Evolutionary conservation across 2,329 filamentous ascomycete species (phyloP).

Genomic region (Fusarium heterosporum): DNA sequence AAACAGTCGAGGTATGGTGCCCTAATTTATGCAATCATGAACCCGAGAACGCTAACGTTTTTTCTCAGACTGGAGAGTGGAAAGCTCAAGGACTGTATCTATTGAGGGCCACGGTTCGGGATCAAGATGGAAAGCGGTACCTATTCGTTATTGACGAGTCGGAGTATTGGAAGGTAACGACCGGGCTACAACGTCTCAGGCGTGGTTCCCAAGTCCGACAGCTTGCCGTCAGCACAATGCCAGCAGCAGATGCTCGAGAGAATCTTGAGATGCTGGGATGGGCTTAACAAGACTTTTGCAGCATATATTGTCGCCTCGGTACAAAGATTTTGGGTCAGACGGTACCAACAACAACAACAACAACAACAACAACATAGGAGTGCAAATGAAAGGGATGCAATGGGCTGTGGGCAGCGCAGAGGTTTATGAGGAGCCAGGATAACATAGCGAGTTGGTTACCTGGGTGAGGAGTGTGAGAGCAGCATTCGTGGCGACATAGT

Average conservation of each 20-base stretch:
- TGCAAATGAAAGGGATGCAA: constrained; percentile 22
- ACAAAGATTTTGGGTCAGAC: constrained; percentile 44
- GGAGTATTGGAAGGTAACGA: constrained; percentile 75
- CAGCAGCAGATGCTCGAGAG: constrained; percentile 63
- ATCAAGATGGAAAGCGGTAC: constrained; percentile 75
- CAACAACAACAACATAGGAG: constrained; percentile 18
- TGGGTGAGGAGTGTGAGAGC: constrained; percentile 38
- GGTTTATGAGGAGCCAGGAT: constrained; percentile 36
- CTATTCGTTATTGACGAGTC: constrained; percentile 73
- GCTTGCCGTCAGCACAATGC: constrained; percentile 69
- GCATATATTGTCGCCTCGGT: constrained; percentile 40
- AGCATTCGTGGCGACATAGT: constrained; percentile 46
- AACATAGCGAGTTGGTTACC: constrained; percentile 21
- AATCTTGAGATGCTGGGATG: constrained; percentile 71
- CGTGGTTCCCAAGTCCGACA: constrained; percentile 70
- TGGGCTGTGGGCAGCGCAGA: constrained; percentile 20
- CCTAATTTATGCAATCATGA: constrained; percentile 63
- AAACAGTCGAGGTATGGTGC: constrained; percentile 89
- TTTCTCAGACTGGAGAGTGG: constrained; percentile 64
- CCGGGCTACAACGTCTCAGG: constrained; percentile 70
- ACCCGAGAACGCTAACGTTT: constrained; percentile 58
- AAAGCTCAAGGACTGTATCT: constrained; percentile 69
- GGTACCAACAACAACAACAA: constrained; percentile 28
- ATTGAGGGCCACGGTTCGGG: constrained; percentile 71
- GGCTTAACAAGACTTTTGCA: constrained; percentile 46